Evolutionary conservation across 2,329 filamentous ascomycete species (phyloP), one percentile per base, ranked within the genome.

Genomic region (Fusarium guadeloupense): DNA sequence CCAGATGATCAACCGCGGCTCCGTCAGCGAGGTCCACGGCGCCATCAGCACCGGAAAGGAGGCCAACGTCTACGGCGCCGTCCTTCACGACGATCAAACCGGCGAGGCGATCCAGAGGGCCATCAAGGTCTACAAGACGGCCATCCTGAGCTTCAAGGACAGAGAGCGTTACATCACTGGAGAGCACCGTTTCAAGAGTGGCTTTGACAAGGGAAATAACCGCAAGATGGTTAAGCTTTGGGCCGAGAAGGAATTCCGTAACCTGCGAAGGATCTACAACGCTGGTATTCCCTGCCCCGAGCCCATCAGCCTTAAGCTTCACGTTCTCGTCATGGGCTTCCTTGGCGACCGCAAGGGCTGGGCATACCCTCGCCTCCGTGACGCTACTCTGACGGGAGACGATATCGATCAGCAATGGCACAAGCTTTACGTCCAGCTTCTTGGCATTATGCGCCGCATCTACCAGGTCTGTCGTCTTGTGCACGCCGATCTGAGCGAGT

Each of bases 81-180:
- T 96, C 10, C 84, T 87, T 4, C 80, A 86, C 43, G 80, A 86
- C 7, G 83, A 84, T 9, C 77, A 74, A 19, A 75, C 83, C 8
- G 80, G 81, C 33, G 78, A 82, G 17, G 78, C 85, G 1, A 77
- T 88, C 1, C 92, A 97, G 71, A 87, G 92, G 42, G 95, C 95
- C 12, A 93, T 98, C 81, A 99, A 99, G 79, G 92, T 99, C 44
- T 99, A 99, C 86, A 99, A 99, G 84, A 99, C 95, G 8, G 91
- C 91, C 49, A 99, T 99, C 64, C 81, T 99, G 26, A 93, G 96
- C 20, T 99, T 99, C 86, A 98, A 98, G 79, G 95, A 99, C 77
- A 86, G 95, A 54, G 93, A 97, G 77, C 90, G 93, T 71, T 99
- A 99, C 76, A 95, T 99, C 61, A 90, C 90, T 1, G 95, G 95